Evolutionary conservation across 306 rosid species (phyloP), one percentile per base, ranked within the genome.

Genomic region (Pachyrhizus erosus): DNA sequence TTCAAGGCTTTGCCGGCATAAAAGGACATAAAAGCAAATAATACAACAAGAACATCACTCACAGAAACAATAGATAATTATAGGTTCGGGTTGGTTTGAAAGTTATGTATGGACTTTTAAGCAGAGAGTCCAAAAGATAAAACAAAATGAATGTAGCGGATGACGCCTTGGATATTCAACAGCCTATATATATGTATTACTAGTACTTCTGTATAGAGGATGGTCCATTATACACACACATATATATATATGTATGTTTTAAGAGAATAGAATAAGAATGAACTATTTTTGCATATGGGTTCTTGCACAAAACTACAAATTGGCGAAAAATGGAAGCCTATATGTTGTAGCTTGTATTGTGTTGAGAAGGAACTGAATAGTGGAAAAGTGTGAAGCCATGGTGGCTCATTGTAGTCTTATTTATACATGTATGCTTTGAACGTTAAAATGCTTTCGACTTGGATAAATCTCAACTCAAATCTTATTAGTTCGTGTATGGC

Each of bases 191-290:
- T 54, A 49, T 85, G 68, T 74, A 40, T 66, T 46, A 45, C 80
- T 70, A 43, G 12, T 87, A 75, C 52, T 73, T 87, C 77, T 87
- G 88, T 80, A 57, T 70, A 74, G 83, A 87, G 81, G 86, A 82
- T 89, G 83, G 76, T 9, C 84, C 82, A 24, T 64, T 58, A 55
- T 20, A 54, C 11, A 18, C 60, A 7, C 18, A 51, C 34, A 14
- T 70, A 77, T 66, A 76, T n/a, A n/a, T n/a, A n/a, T n/a, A n/a
- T n/a, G n/a, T n/a, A n/a, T n/a, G n/a, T n/a, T n/a, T 75, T 57
- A 72, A 79, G 70, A 72, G 54, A 37, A 76, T 64, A 80, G 12
- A 70, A 80, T 83, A 79, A 80, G 31, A 75, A 64, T 23, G 68
- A 68, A 60, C 46, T 81, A 37, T 73, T 76, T 67, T 29, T 67